Evolutionary conservation across 306 rosid genomes (phyloP), one percentile per base, ranked within the genome.

Genomic region (Quercus engelmannii): DNA sequence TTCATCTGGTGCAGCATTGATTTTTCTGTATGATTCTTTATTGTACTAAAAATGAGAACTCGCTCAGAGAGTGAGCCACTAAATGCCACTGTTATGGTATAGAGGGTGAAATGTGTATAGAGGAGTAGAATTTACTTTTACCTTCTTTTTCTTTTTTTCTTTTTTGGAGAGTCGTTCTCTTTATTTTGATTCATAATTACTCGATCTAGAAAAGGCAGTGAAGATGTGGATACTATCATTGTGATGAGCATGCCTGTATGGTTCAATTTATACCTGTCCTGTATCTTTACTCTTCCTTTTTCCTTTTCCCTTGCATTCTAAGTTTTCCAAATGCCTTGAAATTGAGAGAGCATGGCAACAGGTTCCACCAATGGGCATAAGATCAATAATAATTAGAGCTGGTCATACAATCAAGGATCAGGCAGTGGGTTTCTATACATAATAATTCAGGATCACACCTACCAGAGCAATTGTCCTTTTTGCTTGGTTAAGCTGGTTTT

Each of bases 51-150:
- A 43, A 57, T 23, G 79, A 55, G 61, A 51, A 74, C 70, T 77
- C 74, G 71, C 1, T 31, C 19, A 79, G 74, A 49, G 35, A 74
- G 71, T 51, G 76, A 67, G 56, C 78, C 76, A 75, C 65, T 19
- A 75, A 52, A 80, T 82, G 77, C 81, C 73, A 76, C 55, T 28
- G 13, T 64, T 49, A 75, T 82, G 73, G 25, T 77, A 59, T 41
- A 68, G 81, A 83, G 88, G 80, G 73, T 74, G 85, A 73, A 64
- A 71, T 72, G 59, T 85, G 83, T 83, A 91, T 78, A 85, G 82
- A 83, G 81, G 69, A 67, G 72, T 82, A 69, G 74, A 69, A 57
- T 25, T 43, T 80, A 49, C 57, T 55, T 30, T 20, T 41, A 41
- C 21, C 43, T 31, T 35, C 49, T 49, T 14, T 28, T 33, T 5